These are phyloP conservation scores for Gypsophila paniculata DNA, from an alignment of 179 eudicot genomes.

Conservation along the genomic window DNA sequence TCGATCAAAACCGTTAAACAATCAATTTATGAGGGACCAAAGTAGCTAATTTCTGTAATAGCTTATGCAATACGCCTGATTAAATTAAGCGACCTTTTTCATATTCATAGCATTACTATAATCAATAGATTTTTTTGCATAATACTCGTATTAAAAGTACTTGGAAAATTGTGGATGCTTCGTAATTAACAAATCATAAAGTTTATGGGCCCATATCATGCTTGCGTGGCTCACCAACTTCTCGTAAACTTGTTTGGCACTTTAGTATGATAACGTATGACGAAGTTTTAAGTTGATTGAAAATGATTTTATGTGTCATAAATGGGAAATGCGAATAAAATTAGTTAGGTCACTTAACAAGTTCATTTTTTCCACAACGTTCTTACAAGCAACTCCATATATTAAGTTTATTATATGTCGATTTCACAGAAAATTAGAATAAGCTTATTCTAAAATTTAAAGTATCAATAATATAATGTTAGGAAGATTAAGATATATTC, in stretches of 20 bases:
- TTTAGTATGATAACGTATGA: slow-evolving; percentile 11
- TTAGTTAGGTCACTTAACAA: slow-evolving; percentile 10
- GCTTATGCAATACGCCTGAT: neutral
- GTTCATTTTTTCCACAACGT: neutral
- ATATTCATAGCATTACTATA: neutral
- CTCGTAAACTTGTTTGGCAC: slow-evolving; percentile 9
- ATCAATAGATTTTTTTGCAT: neutral
- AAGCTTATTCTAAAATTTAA: too few relatives aligned
- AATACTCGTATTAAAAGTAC: too few relatives aligned
- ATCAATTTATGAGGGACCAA: neutral
- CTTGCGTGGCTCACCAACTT: slow-evolving; percentile 23
- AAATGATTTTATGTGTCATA: neutral
- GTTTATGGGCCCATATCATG: slow-evolving; percentile 17
- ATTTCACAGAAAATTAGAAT: too few relatives aligned
- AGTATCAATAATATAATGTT: too few relatives aligned
- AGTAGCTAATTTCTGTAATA: too few relatives aligned
- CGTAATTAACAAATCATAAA: slow-evolving; percentile 22
- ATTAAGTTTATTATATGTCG: neutral
- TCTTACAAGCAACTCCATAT: neutral
- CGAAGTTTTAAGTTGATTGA: slow-evolving; percentile 5
- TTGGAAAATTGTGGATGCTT: neutral
- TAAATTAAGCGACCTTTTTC: neutral
- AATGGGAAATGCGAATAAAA: neutral
- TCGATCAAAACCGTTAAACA: neutral
- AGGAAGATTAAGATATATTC: too few relatives aligned